These are phyloP conservation scores for Coemansia sp. DNA, from an alignment of 192 early-diverging fungal genomes.

Conservation along the genomic window DNA sequence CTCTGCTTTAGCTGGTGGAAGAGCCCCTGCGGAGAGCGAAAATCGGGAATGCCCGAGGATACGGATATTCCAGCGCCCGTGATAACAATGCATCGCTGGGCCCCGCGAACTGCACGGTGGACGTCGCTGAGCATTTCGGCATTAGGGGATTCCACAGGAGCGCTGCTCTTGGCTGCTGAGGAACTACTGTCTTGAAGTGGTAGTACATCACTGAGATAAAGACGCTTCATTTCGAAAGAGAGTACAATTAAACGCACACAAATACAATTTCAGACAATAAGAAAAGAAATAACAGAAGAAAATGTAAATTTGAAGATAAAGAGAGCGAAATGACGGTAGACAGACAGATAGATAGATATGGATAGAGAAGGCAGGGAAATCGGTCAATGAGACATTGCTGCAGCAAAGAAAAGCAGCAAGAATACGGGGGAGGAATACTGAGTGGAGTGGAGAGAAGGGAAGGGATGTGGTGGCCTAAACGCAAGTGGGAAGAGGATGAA, in stretches of 20 bases:
- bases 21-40: constrained; percentile 90
- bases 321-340: no score
- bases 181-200: neutral
- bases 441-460: no score
- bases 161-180: neutral
- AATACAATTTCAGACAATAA: neutral
- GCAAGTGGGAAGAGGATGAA: no score
- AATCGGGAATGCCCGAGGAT: constrained; percentile 96
- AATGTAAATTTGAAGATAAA: no score
- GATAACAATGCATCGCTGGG: constrained; percentile 52
- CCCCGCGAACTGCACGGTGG: constrained; percentile 40
- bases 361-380: no score
- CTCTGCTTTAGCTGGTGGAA: constrained; percentile 78
- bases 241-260: neutral
- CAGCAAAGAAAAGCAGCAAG: no score
- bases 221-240: constrained; percentile 27
- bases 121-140: constrained; percentile 16
- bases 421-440: no score
- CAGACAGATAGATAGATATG: no score
- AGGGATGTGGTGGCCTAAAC: no score
- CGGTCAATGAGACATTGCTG: no score
- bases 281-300: no score
- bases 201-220: constrained; percentile 18
- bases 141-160: neutral
- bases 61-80: constrained; percentile 82